Evolutionary conservation across 148 eudicot species (phyloP).

Genomic region (Diospyros lotus): DNA sequence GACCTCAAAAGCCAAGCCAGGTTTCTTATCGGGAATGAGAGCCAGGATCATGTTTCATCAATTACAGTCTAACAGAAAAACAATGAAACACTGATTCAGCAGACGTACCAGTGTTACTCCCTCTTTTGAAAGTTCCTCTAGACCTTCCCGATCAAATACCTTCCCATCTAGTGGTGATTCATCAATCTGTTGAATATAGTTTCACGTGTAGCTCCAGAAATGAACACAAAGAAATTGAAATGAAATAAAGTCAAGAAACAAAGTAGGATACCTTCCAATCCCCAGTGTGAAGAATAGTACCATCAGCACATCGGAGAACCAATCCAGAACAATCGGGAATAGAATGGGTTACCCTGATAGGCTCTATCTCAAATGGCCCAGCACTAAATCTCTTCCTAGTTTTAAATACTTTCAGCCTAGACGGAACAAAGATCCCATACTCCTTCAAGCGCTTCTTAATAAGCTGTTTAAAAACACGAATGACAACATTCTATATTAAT

Average conservation of each 20-base stretch:
- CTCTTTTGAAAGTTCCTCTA: conserved; percentile 92
- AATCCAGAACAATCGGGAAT: conserved; percentile 98
- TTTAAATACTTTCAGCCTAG: conserved; percentile 76
- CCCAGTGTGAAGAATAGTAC: conserved; percentile 96
- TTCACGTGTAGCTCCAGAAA: conserved; percentile 7
- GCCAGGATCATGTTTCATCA: neutral
- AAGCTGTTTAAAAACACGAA: conserved; percentile 48
- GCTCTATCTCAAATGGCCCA: conserved; percentile 97
- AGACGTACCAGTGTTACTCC: conserved; percentile 88
- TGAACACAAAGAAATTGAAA: conserved; percentile 7
- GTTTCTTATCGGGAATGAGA: no score
- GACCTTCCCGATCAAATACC: conserved; percentile 77
- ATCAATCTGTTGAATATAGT: conserved; percentile 62
- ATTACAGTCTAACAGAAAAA: conserved; percentile 1
- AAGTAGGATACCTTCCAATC: conserved; percentile 86
- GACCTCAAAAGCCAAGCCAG: neutral
- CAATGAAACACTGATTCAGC: neutral
- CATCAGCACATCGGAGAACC: conserved; percentile 96
- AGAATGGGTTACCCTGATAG: conserved; percentile 92
- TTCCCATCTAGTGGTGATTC: conserved; percentile 92
- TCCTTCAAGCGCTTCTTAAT: conserved; percentile 94
- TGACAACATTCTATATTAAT: neutral
- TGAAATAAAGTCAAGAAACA: neutral
- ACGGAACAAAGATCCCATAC: conserved; percentile 86
- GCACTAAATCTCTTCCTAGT: conserved; percentile 72